A percentile compares a stretch with the other conserved stretches of the same genome.
phyloP scores from a whole-genome alignment of 2,329 filamentous ascomycete genomes.

The Raffaelea deltoideospora region DNA sequence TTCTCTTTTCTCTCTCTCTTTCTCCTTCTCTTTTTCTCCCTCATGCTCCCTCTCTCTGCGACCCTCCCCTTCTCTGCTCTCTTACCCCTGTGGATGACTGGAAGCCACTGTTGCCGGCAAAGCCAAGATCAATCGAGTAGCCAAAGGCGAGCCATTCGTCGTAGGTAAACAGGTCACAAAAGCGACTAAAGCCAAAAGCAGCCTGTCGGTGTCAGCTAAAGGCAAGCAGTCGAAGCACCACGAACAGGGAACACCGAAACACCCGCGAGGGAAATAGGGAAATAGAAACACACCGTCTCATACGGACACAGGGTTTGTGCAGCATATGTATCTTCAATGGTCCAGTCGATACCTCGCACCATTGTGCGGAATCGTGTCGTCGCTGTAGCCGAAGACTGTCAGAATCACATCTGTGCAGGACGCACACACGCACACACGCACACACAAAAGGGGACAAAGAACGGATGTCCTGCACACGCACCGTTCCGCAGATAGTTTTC shows the following conservation, averaged over 20 bases:
- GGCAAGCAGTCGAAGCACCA: neutral
- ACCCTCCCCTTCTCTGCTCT: too few species aligned
- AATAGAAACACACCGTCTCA: constrained; percentile 37
- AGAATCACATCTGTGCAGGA: neutral
- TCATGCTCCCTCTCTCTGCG: too few species aligned
- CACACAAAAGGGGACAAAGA: too few species aligned
- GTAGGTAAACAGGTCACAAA: constrained; percentile 61
- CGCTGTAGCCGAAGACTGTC: constrained; percentile 21
- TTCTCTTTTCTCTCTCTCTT: neutral
- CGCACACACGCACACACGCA: neutral
- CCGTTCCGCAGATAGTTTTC: constrained; percentile 48
- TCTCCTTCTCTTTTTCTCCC: too few species aligned
- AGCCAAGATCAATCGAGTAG: constrained; percentile 54
- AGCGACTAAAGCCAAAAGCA: constrained; percentile 59
- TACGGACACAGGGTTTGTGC: constrained; percentile 63
- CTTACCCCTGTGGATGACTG: constrained; percentile 45
- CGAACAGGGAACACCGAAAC: too few species aligned
- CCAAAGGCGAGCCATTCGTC: constrained; percentile 60
- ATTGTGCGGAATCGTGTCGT: constrained; percentile 41
- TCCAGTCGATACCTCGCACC: constrained; percentile 47
- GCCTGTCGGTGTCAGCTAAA: constrained; percentile 20
- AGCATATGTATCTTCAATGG: constrained; percentile 45
- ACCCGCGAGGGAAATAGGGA: neutral
- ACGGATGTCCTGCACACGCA: constrained; percentile 10
- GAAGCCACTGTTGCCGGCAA: constrained; percentile 46